Conservation (phyloP, 1,284 basidiomycete genomes). For the Cystobasidium sp. region DNA sequence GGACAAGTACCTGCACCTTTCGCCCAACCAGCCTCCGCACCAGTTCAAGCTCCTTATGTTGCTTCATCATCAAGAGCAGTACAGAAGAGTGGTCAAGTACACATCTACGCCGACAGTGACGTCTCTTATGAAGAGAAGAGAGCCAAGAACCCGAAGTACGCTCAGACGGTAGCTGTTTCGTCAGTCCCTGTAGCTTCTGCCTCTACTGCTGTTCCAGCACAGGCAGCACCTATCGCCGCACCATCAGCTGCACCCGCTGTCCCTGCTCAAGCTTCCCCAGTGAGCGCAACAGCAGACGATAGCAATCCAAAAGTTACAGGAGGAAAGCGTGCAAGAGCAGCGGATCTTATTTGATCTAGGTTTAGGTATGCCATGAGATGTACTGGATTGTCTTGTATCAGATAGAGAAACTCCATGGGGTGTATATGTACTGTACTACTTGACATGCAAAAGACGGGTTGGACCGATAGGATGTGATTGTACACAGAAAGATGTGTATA, state of each 20-base stretch:
- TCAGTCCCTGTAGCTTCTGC: constrained; percentile 7
- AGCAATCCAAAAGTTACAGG: constrained; percentile 25
- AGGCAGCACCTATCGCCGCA: not conserved
- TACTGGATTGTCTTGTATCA: not conserved
- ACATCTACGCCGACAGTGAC: constrained; percentile 76
- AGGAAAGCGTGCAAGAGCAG: constrained; percentile 43
- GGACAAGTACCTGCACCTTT: constrained; percentile 40
- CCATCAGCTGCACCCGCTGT: constrained; percentile 48
- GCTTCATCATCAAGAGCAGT: constrained; percentile 62
- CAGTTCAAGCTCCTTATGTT: constrained; percentile 60
- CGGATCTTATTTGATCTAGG: constrained; percentile 37
- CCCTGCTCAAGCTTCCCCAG: constrained; percentile 1
- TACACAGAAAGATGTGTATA: too few species aligned
- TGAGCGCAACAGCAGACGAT: not conserved
- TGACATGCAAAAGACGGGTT: too few species aligned
- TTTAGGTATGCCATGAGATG: not conserved
- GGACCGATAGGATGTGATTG: too few species aligned
- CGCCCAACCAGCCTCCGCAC: constrained; percentile 46
- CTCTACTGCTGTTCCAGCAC: not conserved
- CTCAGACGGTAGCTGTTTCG: constrained; percentile 60
- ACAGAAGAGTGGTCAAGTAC: constrained; percentile 75
- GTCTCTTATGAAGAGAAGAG: constrained; percentile 81
- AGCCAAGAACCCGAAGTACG: constrained; percentile 74
- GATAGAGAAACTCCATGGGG: not conserved
- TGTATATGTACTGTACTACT: too few species aligned